phyloP scores from a whole-genome alignment of 805 yeast genomes.

The Barnettozyma botsteinii region DNA sequence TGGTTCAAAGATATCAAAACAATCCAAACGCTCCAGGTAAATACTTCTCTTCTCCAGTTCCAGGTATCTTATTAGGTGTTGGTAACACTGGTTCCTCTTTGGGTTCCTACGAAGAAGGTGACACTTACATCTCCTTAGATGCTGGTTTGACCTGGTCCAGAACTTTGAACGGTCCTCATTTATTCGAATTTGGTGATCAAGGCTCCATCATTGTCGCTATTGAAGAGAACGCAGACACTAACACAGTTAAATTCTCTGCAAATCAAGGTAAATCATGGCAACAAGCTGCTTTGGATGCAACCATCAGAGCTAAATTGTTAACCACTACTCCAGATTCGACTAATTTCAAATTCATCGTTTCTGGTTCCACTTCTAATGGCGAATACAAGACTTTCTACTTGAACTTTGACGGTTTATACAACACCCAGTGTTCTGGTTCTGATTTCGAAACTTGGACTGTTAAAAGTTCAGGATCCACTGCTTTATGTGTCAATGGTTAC shows the following conservation, averaged over 20 bases:
- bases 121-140: constrained; percentile 65
- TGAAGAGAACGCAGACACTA: constrained; percentile 35
- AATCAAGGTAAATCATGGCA: constrained; percentile 74
- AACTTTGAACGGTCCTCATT: constrained; percentile 46
- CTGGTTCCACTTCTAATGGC: constrained; percentile 33
- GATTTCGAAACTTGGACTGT: constrained; percentile 69
- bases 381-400: constrained; percentile 29
- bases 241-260: constrained; percentile 46
- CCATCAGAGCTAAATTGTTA: constrained; percentile 37
- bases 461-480: constrained; percentile 29
- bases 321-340: constrained; percentile 68
- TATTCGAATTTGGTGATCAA: constrained; percentile 64
- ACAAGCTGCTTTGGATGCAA: constrained; percentile 39
- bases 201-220: constrained; percentile 68
- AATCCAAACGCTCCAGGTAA: constrained; percentile 23
- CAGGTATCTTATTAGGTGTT: constrained; percentile 40
- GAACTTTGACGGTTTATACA: constrained; percentile 55
- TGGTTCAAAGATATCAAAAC: constrained; percentile 25
- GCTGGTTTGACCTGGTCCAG: constrained; percentile 71
- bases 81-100: constrained; percentile 32
- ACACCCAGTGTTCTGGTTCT: constrained; percentile 29
- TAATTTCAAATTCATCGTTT: constrained; percentile 48
- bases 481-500: constrained; percentile 62
- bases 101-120: constrained; percentile 26
- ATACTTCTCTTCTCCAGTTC: constrained; percentile 35